Evolutionary conservation across 345 rosid genomes (phyloP), one percentile per base, ranked within the genome.

Genomic region (Theobroma cacao): DNA sequence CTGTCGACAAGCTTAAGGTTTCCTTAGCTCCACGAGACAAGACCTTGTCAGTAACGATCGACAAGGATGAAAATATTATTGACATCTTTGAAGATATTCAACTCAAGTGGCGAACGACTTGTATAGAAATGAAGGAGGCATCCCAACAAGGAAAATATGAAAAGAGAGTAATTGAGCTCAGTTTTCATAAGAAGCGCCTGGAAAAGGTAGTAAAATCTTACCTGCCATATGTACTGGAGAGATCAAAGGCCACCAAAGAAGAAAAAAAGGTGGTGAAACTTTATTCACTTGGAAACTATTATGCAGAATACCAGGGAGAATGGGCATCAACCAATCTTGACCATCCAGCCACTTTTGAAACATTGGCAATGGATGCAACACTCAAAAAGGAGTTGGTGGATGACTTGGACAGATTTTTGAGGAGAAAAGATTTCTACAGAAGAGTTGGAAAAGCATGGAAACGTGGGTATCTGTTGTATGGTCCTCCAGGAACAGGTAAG

Each of bases 331-430:
- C 52, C 43, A 72, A 75, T 63, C 81, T 82, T 61, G 63, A 77
- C 12, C 85, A 82, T 76, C 85, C 84, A 45, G 78, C 84, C 15
- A 82, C 82, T 48, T 82, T 80, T 48, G 84, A 82, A 18, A 80
- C 68, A 12, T 58, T 76, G 72, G 80, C 85, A 26, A 82, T 82
- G 81, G 84, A 85, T 17, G 76, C 53, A 1, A 3, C 0, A 0
- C 24, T 77, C 50, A 78, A 81, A 78, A 68, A 75, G 58, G 80
- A 41, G 7, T 40, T 73, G 59, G 64, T 80, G 28, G 84, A 80
- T 36, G 85, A 82, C 69, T 65, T 85, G 80, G 84, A 82, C 73
- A 80, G 82, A 33, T 85, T 78, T 72, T 64, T 61, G 41, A 68
- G 33, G 34, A 41, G 71, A 20, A 65, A 30, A 31, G 73, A 82